Base-by-base conservation (phyloP, 176 grass and related monocot species). In the Cenchrus purpureus region DNA sequence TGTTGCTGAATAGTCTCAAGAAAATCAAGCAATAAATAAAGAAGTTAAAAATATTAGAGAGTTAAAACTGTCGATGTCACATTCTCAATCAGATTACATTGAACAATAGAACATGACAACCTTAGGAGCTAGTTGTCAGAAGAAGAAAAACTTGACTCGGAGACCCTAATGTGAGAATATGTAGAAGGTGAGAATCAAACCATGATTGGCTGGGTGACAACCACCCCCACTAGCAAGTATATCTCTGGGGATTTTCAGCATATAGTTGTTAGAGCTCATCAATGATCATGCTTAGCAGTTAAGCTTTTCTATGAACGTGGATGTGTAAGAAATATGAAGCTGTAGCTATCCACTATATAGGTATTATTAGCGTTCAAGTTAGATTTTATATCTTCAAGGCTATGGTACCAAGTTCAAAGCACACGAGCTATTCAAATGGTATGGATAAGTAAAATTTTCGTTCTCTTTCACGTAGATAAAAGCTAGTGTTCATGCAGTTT, bases 21-120 rank as follows among this genome's bases (percentile, higher is more conserved):
- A 81, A 78, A 81, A 89, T 20, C 46, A 83, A 73, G 80, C 9
- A 25, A 83, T 62, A 52, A 9, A 14, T 58, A 62, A 44, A 62
- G 50, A 60, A 77, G 17, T 55, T 71, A 70, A 0, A 86, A 81
- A 76, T 57, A 61, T 85, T 54, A 51, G 65, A 54, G 3, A 54
- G 19, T 32, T 32, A 85, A 85, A 85, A 25, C 22, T 64, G 59
- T 65, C 52, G 4, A 52, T 85, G 44, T 60, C 65, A 50, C 73
- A 64, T 85, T 63, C 54, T 76, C 34, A 22, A 62, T 29, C 15
- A 82, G 51, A 76, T 57, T 49, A 81, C 57, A 86, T 71, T 71
- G 68, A 79, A 73, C n/a, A 69, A 71, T 58, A 32, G 10, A 76
- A 60, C 74, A 17, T 68, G 48, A 49, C 78, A 63, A 50, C 14